Evolutionary conservation across 2,329 filamentous ascomycete genomes (phyloP), one percentile per base, ranked within the genome.

Genomic region (Hypoxylon sp.): DNA sequence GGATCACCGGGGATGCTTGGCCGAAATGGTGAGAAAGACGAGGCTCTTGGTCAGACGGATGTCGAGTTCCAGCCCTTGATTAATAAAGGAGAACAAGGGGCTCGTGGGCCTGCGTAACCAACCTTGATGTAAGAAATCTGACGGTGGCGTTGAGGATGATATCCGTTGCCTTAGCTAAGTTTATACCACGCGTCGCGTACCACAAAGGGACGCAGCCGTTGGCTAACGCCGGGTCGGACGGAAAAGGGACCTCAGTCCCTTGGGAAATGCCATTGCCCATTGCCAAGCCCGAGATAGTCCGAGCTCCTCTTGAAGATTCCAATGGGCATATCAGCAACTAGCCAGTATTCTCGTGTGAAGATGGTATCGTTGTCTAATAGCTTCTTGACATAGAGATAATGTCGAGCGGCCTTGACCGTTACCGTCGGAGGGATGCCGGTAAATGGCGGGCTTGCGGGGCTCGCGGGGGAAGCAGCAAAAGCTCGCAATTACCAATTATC

Each of bases 401-500:
- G 20, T 31, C 24, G 26, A 47, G 38, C 17, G 18, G 18, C 21
- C 17, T 41, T 21, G 35, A 41, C 26, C 26, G 21, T 9, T 46
- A 56, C 46, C 37, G 29, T 57, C 53, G 60, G 57, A 63, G 60
- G 35, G 56, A 60, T 60, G 60, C 60, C 60, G 60, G 57, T 27
- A 63, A 63, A 58, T 63, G 42, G 60, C 56, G 55, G 54, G 54
- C n/a, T n/a, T n/a, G 58, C 48, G 48, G 24, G 13, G 18, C n/a
- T n/a, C n/a, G n/a, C n/a, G n/a, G n/a, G n/a, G n/a, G n/a, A n/a
- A n/a, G n/a, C n/a, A n/a, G n/a, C n/a, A n/a, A 20, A 56, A 61
- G 58, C 58, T 64, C 61, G 54, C 61, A 64, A 64, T 64, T 64
- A 64, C 45, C 18, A 56, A 56, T 56, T 61, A 18, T 52, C 21